Conservation (phyloP, 495 filamentous ascomycete genomes). For the Aspergillus steynii region DNA sequence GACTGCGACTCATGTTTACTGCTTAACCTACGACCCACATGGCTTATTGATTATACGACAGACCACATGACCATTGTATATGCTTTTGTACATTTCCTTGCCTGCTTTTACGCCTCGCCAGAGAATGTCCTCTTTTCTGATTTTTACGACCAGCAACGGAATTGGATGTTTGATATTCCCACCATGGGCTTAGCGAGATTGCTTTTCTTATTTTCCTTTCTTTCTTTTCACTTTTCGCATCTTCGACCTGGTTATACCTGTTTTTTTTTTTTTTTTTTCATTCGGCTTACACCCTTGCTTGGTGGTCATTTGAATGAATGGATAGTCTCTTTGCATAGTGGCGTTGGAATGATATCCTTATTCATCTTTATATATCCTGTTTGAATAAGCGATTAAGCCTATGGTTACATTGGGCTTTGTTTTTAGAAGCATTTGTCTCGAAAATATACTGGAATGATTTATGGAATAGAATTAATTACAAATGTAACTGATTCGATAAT, state of each 20-base stretch:
- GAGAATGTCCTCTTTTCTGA: not conserved
- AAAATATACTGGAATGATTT: not conserved
- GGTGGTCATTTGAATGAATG: not conserved
- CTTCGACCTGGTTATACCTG: not conserved
- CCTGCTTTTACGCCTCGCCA: not conserved
- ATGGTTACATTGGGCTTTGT: not conserved
- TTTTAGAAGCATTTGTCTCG: not conserved
- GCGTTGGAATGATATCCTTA: not conserved
- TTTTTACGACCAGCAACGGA: not conserved
- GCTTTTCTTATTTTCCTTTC: not conserved
- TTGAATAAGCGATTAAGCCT: not conserved
- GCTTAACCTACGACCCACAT: slow-evolving; percentile 21
- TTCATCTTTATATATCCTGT: not conserved
- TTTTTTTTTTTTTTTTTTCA: not conserved
- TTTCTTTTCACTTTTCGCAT: not conserved
- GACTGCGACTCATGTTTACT: slow-evolving; percentile 47
- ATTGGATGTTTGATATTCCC: not conserved
- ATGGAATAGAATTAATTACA: not conserved
- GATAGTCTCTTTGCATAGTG: not conserved
- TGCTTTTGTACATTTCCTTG: slow-evolving; percentile 5
- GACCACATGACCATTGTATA: slow-evolving; percentile 9
- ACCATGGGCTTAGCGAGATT: not conserved
- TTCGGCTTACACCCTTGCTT: not conserved
- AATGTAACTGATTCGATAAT: not conserved
- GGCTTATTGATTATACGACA: slow-evolving; percentile 8